Base-by-base conservation (phyloP, 140 eudicot species). In the Oenanthe javanica region DNA sequence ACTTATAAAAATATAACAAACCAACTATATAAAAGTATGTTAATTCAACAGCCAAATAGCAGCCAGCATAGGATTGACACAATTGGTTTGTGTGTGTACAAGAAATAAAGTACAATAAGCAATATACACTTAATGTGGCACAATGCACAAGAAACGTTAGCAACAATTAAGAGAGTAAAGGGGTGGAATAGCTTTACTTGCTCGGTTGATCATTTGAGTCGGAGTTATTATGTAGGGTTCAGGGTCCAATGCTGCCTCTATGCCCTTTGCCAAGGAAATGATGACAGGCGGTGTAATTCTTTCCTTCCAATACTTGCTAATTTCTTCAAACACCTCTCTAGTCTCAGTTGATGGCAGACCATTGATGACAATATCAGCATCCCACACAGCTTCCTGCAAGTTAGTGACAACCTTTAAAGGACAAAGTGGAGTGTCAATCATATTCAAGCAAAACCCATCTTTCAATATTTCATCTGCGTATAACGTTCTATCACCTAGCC, bases 331-430 rank as follows among this genome's bases (percentile, higher is more conserved):
- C 51, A 94, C 98, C 31, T 83, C 83, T 7, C 84, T 31, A 0
- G 98, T 92, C 79, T 94, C 97, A 2, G 97, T 94, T 2, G 97
- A 92, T 2, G 98, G 98, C 85, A 94, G 87, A 9, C 98, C 97
- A 82, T 90, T 92, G 19, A 94, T 81, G 16, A 92, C 94, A 16
- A 92, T 75, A 88, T 94, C 97, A 70, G 97, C 97, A 87, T 94
- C 98, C 98, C 98, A 94, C 27, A 94, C 97, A 77, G 98, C 98
- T 81, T 94, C 98, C 80, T 94, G 98, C 91, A 94, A 84, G 81
- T 90, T 94, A 4, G 96, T 92, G 19, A 94, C 98, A 27, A 94
- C 98, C 80, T 94, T 94, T 79, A 92, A 79, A 15, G 98, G 98
- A 75, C 94, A 92, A 82, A 94, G 86, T 13, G 98, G 98, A 10